A percentile compares a stretch with the other conserved stretches of the same genome.
Evolutionary conservation across 192 early-diverging fungal genomes (phyloP).

Genomic region (Coemansia nantahalensis): DNA sequence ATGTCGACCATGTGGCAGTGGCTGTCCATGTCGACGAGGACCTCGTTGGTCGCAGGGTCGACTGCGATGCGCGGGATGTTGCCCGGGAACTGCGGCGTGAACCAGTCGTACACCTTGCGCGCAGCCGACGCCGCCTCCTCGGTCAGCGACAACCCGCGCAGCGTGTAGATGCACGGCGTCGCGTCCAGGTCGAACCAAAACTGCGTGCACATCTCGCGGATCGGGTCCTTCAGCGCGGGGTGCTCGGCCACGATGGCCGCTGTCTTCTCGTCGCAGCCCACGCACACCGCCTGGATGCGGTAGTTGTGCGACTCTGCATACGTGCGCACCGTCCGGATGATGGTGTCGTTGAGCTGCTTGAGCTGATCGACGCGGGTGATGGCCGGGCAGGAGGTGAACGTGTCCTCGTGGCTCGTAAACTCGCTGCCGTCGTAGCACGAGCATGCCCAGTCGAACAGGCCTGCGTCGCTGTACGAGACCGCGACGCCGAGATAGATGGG

Average conservation of each 20-base stretch:
- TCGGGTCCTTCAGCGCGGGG: conserved; percentile 42
- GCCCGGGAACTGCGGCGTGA: conserved; percentile 70
- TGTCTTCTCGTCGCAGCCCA: conserved; percentile 54
- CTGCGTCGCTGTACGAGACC: conserved; percentile 25
- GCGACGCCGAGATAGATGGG: conserved; percentile 51
- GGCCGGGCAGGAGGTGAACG: conserved; percentile 21
- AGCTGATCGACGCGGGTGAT: conserved; percentile 31
- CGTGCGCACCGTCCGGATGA: conserved; percentile 55
- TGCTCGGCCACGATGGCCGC: conserved; percentile 37
- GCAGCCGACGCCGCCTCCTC: conserved; percentile 71
- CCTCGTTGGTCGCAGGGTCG: conserved; percentile 62
- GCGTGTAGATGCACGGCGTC: conserved; percentile 67
- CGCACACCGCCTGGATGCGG: conserved; percentile 67
- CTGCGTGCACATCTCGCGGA: conserved; percentile 48
- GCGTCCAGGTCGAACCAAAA: conserved; percentile 78
- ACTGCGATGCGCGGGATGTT: conserved; percentile 71
- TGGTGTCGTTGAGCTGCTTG: conserved; percentile 46
- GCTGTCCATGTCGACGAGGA: conserved; percentile 70
- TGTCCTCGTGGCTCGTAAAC: conserved; percentile 58
- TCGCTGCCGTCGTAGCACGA: conserved; percentile 72
- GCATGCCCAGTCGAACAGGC: conserved; percentile 56
- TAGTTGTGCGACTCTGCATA: conserved; percentile 61
- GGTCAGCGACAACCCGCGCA: conserved; percentile 60
- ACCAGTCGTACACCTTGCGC: conserved; percentile 68
- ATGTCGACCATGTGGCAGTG: conserved; percentile 66